These are phyloP conservation scores for Cystobasidium slooffiae DNA, from an alignment of 1,284 basidiomycete species.

Conservation along the genomic window DNA sequence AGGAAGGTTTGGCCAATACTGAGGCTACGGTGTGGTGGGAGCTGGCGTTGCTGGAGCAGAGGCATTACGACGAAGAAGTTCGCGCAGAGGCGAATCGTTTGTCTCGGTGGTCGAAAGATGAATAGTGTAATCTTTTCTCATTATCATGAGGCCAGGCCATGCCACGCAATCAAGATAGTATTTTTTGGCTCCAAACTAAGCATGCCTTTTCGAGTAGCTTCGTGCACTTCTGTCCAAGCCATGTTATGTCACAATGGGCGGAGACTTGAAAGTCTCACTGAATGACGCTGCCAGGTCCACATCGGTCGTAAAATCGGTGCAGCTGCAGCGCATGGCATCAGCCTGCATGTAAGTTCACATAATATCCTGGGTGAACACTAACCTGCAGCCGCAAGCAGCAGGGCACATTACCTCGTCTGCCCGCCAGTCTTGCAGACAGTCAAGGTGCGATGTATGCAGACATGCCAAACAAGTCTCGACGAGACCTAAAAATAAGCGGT, in stretches of 20 bases:
- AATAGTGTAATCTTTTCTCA: background rate
- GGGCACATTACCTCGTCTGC: constrained; percentile 32
- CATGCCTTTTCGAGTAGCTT: background rate
- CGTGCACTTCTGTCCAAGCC: no score
- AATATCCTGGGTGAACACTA: background rate
- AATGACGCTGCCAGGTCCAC: background rate
- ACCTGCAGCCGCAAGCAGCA: constrained; percentile 40
- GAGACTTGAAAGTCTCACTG: constrained; percentile 26
- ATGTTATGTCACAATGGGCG: background rate
- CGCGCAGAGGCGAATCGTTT: constrained; percentile 56
- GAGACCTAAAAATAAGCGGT: constrained; percentile 6
- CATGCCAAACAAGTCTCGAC: constrained; percentile 36
- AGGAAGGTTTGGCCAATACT: constrained; percentile 71
- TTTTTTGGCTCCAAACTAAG: background rate
- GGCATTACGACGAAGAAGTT: constrained; percentile 58
- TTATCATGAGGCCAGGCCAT: background rate
- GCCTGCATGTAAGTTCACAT: background rate
- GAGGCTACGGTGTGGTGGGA: constrained; percentile 59
- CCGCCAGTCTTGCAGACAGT: constrained; percentile 33
- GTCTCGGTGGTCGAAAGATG: constrained; percentile 42
- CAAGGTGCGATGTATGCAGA: constrained; percentile 34
- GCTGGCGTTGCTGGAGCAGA: constrained; percentile 54
- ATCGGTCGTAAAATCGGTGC: constrained; percentile 2
- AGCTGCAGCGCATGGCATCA: constrained; percentile 1
- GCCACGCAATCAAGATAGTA: background rate